Evolutionary conservation across 495 filamentous ascomycete species (phyloP), one percentile per base, ranked within the genome.

Genomic region (Beverwykella pulmonaria): DNA sequence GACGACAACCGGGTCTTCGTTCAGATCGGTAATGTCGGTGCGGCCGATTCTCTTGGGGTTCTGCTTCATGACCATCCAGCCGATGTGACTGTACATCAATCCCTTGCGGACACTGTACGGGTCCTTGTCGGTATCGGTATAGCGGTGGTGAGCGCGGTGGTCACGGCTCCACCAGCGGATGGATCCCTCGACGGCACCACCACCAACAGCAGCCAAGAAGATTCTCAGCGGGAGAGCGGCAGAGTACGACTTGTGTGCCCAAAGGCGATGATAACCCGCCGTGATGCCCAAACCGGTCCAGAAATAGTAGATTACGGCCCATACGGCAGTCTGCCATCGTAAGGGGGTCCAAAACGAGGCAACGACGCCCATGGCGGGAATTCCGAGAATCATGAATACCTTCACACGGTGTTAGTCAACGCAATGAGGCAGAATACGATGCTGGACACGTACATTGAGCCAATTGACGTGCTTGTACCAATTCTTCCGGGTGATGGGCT

Each of bases 31-130:
- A 78, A 98, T 98, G 74, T 98, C 94, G 78, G 92, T 97, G 56
- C 94, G 91, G 78, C 94, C 94, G 72, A 81, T 80, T 14, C 79
- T 68, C 75, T 79, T 81, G 9, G 79, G 79, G 73, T 81, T 81
- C 73, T 81, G 79, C 77, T 79, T 80, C 79, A 81, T 81, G 57
- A 81, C 59, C 79, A 80, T 79, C 87, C 87, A 88, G 75, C 94
- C 94, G 52, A 98, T 82, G 82, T 98, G 94, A 56, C 92, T 96
- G 85, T 98, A 98, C 72, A 95, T 79, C 26, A 97, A 85, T 67
- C 94, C 94, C 87, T 99, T 99, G 80, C 94, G 91, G 68, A 99
- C 95, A 56, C 91, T 95, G 84, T 98, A 99, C 25, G 95, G 95
- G 74, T 99, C 95, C 82, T 99, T 98, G 57, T 96, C 90, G 73